A percentile compares a stretch with the other conserved stretches of the same genome.
phyloP scores from a whole-genome alignment of 805 yeast species.

The Blastobotrys mokoenaii region DNA sequence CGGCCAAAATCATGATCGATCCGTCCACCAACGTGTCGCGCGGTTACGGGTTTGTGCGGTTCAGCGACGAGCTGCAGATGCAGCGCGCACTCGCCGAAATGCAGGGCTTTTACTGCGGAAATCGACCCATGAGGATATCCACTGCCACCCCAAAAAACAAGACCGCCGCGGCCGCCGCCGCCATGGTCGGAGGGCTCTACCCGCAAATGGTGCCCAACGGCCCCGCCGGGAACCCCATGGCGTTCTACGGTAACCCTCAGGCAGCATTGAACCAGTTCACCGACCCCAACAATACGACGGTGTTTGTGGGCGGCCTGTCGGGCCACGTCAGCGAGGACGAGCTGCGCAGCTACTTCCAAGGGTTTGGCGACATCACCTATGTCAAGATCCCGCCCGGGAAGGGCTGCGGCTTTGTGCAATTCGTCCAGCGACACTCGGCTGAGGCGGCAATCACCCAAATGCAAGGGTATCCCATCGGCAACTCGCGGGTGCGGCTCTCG shows the following conservation, averaged over 20 bases:
- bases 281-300: constrained; percentile 76
- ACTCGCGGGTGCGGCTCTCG: constrained; percentile 69
- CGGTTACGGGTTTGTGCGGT: constrained; percentile 89
- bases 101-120: constrained; percentile 69
- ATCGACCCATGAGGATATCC: constrained; percentile 70
- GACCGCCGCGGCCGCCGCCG: constrained; percentile 21
- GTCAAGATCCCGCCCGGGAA: constrained; percentile 63
- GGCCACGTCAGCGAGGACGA: constrained; percentile 48
- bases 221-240: constrained; percentile 17
- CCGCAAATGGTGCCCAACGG: constrained; percentile 5
- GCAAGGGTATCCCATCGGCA: constrained; percentile 88
- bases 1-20: constrained; percentile 74
- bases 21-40: constrained; percentile 59
- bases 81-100: constrained; percentile 66
- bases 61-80: constrained; percentile 55
- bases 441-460: constrained; percentile 76
- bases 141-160: constrained; percentile 51
- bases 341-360: constrained; percentile 50
- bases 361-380: constrained; percentile 59
- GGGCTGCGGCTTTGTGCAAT: constrained; percentile 86
- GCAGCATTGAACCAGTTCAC: constrained; percentile 44
- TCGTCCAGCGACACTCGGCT: constrained; percentile 66
- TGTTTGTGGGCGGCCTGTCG: constrained; percentile 73
- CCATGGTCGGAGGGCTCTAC: constrained; percentile 8
- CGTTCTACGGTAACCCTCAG: constrained; percentile 28